phyloP scores from a whole-genome alignment of 2,329 filamentous ascomycete genomes.

The Claviceps maximensis region DNA sequence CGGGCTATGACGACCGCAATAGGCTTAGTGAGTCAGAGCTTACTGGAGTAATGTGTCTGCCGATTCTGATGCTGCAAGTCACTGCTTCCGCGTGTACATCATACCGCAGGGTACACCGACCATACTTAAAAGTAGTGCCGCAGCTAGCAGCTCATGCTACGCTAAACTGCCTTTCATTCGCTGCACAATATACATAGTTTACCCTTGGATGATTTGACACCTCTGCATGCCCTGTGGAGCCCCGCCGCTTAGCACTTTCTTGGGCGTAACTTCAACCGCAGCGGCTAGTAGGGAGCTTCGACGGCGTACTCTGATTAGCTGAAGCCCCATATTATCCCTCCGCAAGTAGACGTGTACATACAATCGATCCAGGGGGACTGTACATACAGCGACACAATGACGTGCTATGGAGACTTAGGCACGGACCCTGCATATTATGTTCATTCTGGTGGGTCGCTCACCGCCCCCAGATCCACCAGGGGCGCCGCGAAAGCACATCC shows the following conservation, averaged over 20 bases:
- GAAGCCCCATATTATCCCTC: no score
- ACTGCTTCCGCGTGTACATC: no score
- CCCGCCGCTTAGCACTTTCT: no score
- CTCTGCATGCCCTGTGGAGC: no score
- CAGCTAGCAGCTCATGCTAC: neutral
- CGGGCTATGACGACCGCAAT: slow-evolving; percentile 1
- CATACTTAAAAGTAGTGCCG: neutral
- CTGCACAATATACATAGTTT: no score
- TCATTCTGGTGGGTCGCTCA: slow-evolving; percentile 1
- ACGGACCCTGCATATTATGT: no score
- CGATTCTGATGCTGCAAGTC: neutral
- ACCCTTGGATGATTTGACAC: no score
- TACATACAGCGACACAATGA: neutral
- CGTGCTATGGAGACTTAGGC: neutral
- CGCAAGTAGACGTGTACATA: no score
- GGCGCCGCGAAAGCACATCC: neutral
- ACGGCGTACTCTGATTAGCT: no score
- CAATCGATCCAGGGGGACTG: no score
- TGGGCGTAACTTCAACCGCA: no score
- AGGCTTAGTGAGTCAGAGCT: slow-evolving; percentile 2
- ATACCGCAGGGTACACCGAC: neutral
- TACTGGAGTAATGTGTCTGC: neutral
- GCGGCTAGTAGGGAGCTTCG: no score
- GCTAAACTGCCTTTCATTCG: neutral
- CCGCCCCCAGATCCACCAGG: neutral